These are phyloP conservation scores for Phytophthora cajani DNA, from an alignment of 352 stramenopile genomes.

Conservation along the genomic window DNA sequence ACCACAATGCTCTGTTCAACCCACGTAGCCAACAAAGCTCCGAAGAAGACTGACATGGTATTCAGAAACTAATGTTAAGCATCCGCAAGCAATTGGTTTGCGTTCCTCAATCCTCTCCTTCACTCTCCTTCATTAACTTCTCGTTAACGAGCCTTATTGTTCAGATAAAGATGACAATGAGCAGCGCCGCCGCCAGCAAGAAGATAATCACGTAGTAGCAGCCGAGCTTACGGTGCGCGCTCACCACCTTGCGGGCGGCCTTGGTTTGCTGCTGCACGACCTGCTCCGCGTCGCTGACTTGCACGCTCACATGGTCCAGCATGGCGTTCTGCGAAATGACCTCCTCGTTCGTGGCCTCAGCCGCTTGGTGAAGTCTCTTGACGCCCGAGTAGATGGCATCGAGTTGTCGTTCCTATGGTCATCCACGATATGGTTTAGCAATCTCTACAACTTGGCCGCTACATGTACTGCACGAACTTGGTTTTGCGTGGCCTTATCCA, in stretches of 20 bases:
- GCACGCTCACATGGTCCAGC: slow-evolving; percentile 60
- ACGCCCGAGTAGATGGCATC: slow-evolving; percentile 63
- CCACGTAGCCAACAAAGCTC: slow-evolving; percentile 17
- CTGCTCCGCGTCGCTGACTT: slow-evolving; percentile 48
- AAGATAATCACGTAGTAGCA: slow-evolving; percentile 69
- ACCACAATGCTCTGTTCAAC: slow-evolving; percentile 42
- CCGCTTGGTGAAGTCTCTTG: slow-evolving; percentile 59
- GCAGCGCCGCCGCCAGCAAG: slow-evolving; percentile 51
- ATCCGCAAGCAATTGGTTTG: neutral
- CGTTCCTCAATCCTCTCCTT: neutral
- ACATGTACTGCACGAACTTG: slow-evolving; percentile 36
- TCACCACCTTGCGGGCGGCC: slow-evolving; percentile 57
- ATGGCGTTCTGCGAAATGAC: slow-evolving; percentile 65
- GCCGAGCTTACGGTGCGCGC: slow-evolving; percentile 53
- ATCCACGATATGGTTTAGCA: neutral
- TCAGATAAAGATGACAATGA: slow-evolving; percentile 64
- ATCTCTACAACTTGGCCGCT: neutral
- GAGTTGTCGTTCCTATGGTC: slow-evolving; percentile 59
- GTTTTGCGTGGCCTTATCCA: slow-evolving; percentile 49
- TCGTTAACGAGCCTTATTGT: neutral
- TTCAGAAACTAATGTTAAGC: slow-evolving; percentile 7
- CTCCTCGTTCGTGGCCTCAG: slow-evolving; percentile 65
- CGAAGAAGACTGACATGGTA: slow-evolving; percentile 15
- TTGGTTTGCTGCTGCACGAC: slow-evolving; percentile 59
- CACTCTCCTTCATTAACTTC: neutral